Evolutionary conservation across 306 rosid species (phyloP), one percentile per base, ranked within the genome.

Genomic region (Vigna hirtella): DNA sequence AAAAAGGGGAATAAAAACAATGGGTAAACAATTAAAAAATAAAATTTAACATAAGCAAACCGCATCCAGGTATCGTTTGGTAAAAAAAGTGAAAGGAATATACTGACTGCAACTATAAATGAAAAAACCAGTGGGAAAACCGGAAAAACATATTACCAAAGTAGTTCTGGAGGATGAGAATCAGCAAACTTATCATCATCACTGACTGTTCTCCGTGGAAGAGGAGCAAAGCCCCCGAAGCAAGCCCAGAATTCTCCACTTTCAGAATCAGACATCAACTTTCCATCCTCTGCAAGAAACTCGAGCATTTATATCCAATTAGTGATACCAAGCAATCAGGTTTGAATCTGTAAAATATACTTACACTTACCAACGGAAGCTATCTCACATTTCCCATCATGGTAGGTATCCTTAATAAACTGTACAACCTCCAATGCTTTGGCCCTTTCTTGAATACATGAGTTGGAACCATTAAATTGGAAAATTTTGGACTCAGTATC

Each of bases 211-310:
- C 86, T 93, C 84, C 89, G 87, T 9, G 99, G 98, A 87, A 96
- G 99, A 76, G 99, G 99, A 83, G 99, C 99, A 72, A 96, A 96
- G 66, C 98, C 99, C 74, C 99, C 98, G 85, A 96, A 96, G 57
- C 89, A 87, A 77, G 87, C 91, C 99, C 99, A 96, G 72, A 96
- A 96, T 79, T 96, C 99, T 86, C 99, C 99, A 75, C 87, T 79
- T 66, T 96, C 99, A 67, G 94, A 77, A 90, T 96, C 99, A 63
- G 99, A 89, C 99, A 96, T 96, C 88, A 96, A 77, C 88, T 82
- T 96, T 78, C 99, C 99, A 82, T 96, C 99, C 96, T 96, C 99
- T 96, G 77, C 77, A 83, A 22, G 63, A 72, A 74, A 72, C 66
- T 66, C 57, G 90, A 56, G 78, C 51, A 68, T 53, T 77, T 20